phyloP scores from a whole-genome alignment of 2,329 filamentous ascomycete genomes.

The Hypoxylon sp. region DNA sequence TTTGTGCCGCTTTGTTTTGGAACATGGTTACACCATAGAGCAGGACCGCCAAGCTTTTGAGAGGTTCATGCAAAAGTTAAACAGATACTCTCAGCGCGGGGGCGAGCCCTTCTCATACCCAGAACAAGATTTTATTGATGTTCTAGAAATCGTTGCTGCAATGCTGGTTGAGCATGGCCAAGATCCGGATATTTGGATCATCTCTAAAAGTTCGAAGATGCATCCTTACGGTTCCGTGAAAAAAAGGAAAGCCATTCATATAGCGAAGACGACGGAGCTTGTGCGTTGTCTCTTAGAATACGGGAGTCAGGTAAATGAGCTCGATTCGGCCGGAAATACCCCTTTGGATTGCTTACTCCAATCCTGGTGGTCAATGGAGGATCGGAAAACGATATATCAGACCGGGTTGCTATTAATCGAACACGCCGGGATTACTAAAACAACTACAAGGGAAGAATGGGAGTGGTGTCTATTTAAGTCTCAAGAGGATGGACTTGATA shows the following conservation, averaged over 20 bases:
- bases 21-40: slow-evolving; percentile 19
- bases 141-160: not conserved
- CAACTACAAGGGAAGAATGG: not conserved
- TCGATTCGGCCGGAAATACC: not conserved
- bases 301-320: slow-evolving; percentile 1
- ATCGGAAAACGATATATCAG: no score
- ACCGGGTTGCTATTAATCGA: not conserved
- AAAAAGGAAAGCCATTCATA: not conserved
- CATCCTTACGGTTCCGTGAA: not conserved
- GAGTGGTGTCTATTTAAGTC: not conserved
- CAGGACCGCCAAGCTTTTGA: slow-evolving; percentile 1
- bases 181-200: not conserved
- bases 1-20: slow-evolving; percentile 9
- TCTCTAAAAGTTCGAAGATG: no score
- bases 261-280: not conserved
- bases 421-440: slow-evolving; percentile 1
- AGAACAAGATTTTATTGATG: no score
- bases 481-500: not conserved
- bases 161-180: not conserved
- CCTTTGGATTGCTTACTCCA: slow-evolving; percentile 3
- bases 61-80: not conserved
- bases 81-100: not conserved
- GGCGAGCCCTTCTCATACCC: no score
- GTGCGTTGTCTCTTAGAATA: slow-evolving; percentile 1
- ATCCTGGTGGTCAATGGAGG: no score